Evolutionary conservation across 2,329 filamentous ascomycete species (phyloP).

Genomic region (Pleochaeta shiraiana): DNA sequence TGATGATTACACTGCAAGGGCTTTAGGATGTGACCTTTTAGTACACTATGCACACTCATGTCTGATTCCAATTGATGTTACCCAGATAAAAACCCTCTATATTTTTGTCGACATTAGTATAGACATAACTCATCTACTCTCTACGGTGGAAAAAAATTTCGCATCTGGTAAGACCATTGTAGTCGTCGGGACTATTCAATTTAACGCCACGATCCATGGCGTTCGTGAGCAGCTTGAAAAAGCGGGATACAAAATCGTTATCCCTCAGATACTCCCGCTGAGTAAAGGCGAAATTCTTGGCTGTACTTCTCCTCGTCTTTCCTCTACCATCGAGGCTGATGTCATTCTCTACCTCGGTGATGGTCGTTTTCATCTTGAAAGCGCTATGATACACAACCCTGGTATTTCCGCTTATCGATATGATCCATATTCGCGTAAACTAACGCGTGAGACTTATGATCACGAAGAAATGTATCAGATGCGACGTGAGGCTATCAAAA

Average conservation of each 20-base stretch:
- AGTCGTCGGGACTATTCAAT: conserved; percentile 92
- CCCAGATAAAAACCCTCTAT: conserved; percentile 91
- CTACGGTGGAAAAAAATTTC: conserved; percentile 78
- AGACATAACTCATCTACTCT: conserved; percentile 68
- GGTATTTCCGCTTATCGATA: conserved; percentile 80
- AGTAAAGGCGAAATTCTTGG: conserved; percentile 92
- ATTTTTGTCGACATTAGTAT: conserved; percentile 98
- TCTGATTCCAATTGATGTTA: conserved; percentile 87
- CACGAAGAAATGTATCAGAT: conserved; percentile 78
- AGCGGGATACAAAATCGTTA: conserved; percentile 64
- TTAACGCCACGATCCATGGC: conserved; percentile 91
- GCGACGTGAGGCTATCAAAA: conserved; percentile 51
- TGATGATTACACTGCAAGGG: conserved; percentile 90
- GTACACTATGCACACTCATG: conserved; percentile 97
- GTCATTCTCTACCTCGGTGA: conserved; percentile 78
- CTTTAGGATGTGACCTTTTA: conserved; percentile 79
- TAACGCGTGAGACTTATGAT: conserved; percentile 80
- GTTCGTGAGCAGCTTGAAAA: conserved; percentile 55
- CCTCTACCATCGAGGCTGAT: conserved; percentile 38
- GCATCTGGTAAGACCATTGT: conserved; percentile 67
- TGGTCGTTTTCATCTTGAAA: conserved; percentile 88
- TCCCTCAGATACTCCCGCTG: conserved; percentile 81
- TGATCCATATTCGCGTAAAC: conserved; percentile 80
- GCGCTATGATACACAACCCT: conserved; percentile 98
- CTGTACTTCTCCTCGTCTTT: conserved; percentile 70